phyloP scores from a whole-genome alignment of 352 stramenopile species.

The Phytophthora podocarpi region DNA sequence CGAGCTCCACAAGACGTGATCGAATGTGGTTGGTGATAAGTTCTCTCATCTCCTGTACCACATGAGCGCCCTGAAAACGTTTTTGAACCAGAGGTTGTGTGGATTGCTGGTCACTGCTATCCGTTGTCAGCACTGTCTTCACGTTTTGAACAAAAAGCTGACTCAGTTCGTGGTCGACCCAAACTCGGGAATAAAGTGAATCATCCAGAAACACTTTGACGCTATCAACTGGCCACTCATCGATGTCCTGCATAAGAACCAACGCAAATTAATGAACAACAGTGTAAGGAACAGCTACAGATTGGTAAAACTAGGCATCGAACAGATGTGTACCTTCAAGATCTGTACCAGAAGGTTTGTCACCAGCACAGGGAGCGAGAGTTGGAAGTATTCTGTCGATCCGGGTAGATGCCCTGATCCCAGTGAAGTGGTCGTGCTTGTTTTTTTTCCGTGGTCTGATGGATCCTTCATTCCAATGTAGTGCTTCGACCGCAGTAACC shows the following conservation, averaged over 20 bases:
- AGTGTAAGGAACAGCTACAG: background rate
- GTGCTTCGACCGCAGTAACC: slow-evolving; percentile 82
- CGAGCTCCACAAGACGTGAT: slow-evolving; percentile 61
- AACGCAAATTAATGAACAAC: background rate
- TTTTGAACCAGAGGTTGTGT: slow-evolving; percentile 38
- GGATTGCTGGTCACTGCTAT: slow-evolving; percentile 20
- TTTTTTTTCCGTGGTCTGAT: slow-evolving; percentile 37
- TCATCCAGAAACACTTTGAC: slow-evolving; percentile 90
- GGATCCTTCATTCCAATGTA: slow-evolving; percentile 59
- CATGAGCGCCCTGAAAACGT: slow-evolving; percentile 50
- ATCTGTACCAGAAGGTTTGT: slow-evolving; percentile 74
- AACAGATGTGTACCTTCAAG: slow-evolving; percentile 47
- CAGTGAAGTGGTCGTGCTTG: slow-evolving; percentile 17
- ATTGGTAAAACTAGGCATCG: background rate
- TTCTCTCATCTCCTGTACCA: slow-evolving; percentile 58
- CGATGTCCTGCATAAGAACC: slow-evolving; percentile 32
- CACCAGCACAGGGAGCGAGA: slow-evolving; percentile 74
- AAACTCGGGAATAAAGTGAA: slow-evolving; percentile 77
- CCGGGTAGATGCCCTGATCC: slow-evolving; percentile 23
- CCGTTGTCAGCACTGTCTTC: slow-evolving; percentile 61
- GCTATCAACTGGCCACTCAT: slow-evolving; percentile 78
- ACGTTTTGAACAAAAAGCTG: slow-evolving; percentile 79
- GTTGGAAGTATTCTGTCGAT: slow-evolving; percentile 45
- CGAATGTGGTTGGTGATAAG: slow-evolving; percentile 77
- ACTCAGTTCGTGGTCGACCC: slow-evolving; percentile 87